Percentiles rank a stretch among this genome's conserved stretches.
Evolutionary conservation across 164 flowering plant species (phyloP).

Genomic region (Chloranthus sessilifolius): DNA sequence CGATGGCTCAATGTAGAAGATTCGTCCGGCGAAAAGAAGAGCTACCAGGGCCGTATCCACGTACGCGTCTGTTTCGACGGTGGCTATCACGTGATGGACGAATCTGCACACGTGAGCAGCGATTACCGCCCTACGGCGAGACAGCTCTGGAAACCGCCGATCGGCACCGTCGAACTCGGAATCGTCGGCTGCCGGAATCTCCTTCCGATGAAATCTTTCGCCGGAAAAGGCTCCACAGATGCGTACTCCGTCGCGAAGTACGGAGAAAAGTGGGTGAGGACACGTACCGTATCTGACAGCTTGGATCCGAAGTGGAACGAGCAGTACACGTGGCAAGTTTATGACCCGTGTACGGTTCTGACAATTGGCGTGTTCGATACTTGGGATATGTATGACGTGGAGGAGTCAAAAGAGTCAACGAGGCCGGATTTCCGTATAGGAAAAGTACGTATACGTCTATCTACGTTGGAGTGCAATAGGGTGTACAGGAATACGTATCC

Average conservation of each 20-base stretch:
- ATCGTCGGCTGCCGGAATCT: conserved; percentile 66
- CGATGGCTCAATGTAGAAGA: conserved; percentile 64
- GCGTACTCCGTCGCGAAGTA: conserved; percentile 86
- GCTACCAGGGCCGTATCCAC: conserved; percentile 61
- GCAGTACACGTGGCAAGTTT: conserved; percentile 91
- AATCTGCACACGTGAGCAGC: conserved; percentile 67
- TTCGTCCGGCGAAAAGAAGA: conserved; percentile 25
- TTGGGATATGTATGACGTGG: conserved; percentile 26
- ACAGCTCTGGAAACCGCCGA: conserved; percentile 81
- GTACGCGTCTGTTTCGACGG: conserved; percentile 77
- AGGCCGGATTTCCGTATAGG: conserved; percentile 70
- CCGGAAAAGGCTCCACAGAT: conserved; percentile 66
- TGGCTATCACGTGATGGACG: conserved; percentile 96
- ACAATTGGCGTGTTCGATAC: conserved; percentile 72
- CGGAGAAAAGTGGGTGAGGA: conserved; percentile 83
- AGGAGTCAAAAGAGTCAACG: conserved; percentile 28
- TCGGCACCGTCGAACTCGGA: conserved; percentile 78
- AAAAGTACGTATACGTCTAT: conserved; percentile 75
- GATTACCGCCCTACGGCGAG: conserved; percentile 85
- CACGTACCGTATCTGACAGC: conserved; percentile 57
- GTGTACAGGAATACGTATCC: conserved; percentile 66
- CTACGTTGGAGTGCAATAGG: conserved; percentile 52
- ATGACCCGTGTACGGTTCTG: conserved; percentile 81
- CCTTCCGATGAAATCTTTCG: conserved; percentile 57
- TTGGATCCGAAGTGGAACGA: conserved; percentile 88